These are phyloP conservation scores for Rhizopogon vesiculosus DNA, from an alignment of 768 basidiomycete genomes.

Conservation along the genomic window DNA sequence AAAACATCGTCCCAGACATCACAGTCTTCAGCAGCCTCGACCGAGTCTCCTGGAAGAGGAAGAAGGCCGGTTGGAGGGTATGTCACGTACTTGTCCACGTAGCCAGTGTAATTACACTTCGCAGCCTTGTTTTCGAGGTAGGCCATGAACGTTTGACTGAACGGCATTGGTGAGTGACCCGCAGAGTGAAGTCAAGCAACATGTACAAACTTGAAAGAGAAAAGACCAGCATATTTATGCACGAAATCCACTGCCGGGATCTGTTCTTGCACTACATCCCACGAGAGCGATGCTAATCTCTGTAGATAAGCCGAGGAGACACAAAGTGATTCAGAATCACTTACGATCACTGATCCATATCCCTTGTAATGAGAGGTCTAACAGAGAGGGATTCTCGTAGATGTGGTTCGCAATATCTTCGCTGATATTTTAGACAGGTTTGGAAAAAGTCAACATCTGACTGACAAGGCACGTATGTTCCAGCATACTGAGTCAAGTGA, in stretches of 20 bases:
- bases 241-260: conserved; percentile 75
- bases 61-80: conserved; percentile 66
- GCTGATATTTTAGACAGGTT: neutral
- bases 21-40: conserved; percentile 44
- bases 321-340: conserved; percentile 14
- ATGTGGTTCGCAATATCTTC: conserved; percentile 75
- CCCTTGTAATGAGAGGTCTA: conserved; percentile 61
- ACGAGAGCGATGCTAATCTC: conserved; percentile 48
- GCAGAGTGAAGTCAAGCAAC: neutral
- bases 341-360: conserved; percentile 72
- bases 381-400: conserved; percentile 46
- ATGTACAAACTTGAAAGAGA: conserved; percentile 60
- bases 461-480: conserved; percentile 60
- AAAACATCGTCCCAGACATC: conserved; percentile 68
- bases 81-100: conserved; percentile 55
- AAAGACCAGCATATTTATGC: conserved; percentile 64
- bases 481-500: conserved; percentile 52
- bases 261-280: conserved; percentile 59
- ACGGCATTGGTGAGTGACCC: neutral
- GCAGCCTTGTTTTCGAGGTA: conserved; percentile 49
- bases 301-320: neutral
- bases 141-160: conserved; percentile 59
- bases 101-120: conserved; percentile 60
- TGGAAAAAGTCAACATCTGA: neutral
- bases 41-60: conserved; percentile 61